Conservation (phyloP, 352 stramenopile species). For the Globisporangium solare region DNA sequence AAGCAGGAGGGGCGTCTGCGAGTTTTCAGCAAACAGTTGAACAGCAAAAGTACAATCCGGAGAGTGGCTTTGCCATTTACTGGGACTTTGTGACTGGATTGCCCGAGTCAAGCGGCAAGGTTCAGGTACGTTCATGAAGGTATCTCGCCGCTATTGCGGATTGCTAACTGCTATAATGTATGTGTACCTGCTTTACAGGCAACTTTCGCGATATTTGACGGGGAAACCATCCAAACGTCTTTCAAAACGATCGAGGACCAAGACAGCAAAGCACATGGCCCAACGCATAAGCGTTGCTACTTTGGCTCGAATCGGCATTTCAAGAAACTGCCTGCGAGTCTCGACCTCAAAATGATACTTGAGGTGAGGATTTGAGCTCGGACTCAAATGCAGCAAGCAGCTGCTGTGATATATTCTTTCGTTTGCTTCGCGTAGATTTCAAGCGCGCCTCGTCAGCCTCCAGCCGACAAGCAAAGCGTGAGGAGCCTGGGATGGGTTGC, state of each 20-base stretch:
- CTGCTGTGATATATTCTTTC: neutral
- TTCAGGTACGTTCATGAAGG: slow-evolving; percentile 28
- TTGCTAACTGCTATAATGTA: neutral
- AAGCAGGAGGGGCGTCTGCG: slow-evolving; percentile 7
- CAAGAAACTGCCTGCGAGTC: slow-evolving; percentile 23
- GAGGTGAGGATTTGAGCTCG: slow-evolving; percentile 21
- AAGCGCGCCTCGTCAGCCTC: neutral
- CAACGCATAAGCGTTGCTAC: slow-evolving; percentile 24
- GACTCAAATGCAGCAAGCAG: neutral
- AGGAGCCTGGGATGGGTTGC: slow-evolving; percentile 41
- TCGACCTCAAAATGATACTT: slow-evolving; percentile 28
- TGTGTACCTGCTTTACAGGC: slow-evolving; percentile 16
- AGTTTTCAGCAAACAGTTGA: slow-evolving; percentile 3
- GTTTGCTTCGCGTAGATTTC: slow-evolving; percentile 18
- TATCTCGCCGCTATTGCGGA: neutral
- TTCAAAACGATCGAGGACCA: slow-evolving; percentile 36
- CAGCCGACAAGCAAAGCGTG: slow-evolving; percentile 4
- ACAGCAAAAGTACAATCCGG: slow-evolving; percentile 20
- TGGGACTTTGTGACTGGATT: slow-evolving; percentile 43
- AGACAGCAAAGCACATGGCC: slow-evolving; percentile 21
- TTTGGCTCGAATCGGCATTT: slow-evolving; percentile 27
- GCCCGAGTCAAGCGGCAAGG: slow-evolving; percentile 13
- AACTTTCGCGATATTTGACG: slow-evolving; percentile 48
- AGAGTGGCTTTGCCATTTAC: slow-evolving; percentile 35
- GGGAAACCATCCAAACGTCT: slow-evolving; percentile 25